Base-by-base conservation (phyloP, 495 filamentous ascomycete species). In the Penicillium macrosclerotiorum region DNA sequence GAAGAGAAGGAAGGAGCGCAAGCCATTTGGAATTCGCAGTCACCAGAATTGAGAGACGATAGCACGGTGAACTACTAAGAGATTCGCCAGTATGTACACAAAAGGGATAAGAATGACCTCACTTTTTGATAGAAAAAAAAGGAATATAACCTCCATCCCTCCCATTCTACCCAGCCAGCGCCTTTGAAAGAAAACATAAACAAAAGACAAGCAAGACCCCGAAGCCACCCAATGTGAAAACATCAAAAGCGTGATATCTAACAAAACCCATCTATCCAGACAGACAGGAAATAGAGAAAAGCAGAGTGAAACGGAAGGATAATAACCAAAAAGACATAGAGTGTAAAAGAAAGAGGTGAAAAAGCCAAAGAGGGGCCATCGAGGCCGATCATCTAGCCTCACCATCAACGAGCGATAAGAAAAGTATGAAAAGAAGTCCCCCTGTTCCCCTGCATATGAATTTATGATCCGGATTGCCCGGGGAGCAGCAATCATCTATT, bases 241-340 rank as follows among this genome's bases (percentile, higher is more conserved):
- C 52, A 26, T 44, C 43, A 42, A 38, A 49, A 59, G 32, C 49
- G 45, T 47, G 23, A 53, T 32, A 54, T 57, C 50, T 55, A 57
- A 52, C 47, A 36, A 44, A 42, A 51, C 56, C 55, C 37, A 52
- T 62, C 58, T 62, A 62, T 62, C 51, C 43, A 55, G 49, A 54
- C 55, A 59, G 49, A 59, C 52, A 57, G 35, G 47, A 45, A 49
- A 50, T n/a, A n/a, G n/a, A n/a, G n/a, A 47, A 37, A 44, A 43
- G 33, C 8, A 31, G 18, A 40, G n/a, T n/a, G n/a, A n/a, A n/a
- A n/a, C n/a, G n/a, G 26, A 42, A 35, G 3, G 14, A 40, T 9
- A 47, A 36, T 4, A 32, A 37, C n/a, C n/a, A 49, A 43, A 38
- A 24, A 27, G 19, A 30, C 23, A 25, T 37, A 46, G 33, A n/a